These are phyloP conservation scores for Fusarium citri DNA, from an alignment of 2,329 filamentous ascomycete species.

Conservation along the genomic window DNA sequence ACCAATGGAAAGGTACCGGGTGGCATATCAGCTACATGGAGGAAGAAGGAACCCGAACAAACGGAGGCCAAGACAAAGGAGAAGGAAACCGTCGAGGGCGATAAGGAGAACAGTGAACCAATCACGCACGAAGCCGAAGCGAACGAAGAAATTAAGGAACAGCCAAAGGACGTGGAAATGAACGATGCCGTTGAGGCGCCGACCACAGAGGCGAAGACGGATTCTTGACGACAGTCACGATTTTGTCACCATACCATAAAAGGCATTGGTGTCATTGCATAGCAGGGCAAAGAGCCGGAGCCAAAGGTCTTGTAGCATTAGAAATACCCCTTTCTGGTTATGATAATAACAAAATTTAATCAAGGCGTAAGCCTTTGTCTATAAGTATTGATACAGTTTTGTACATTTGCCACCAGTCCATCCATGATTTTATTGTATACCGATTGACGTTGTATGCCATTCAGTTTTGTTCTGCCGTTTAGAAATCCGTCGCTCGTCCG, in stretches of 20 bases:
- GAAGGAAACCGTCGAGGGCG: slow-evolving; percentile 51
- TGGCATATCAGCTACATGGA: slow-evolving; percentile 52
- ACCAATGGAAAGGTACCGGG: slow-evolving; percentile 41
- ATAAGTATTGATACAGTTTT: slow-evolving; percentile 36
- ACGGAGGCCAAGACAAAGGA: slow-evolving; percentile 45
- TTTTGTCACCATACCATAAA: slow-evolving; percentile 28
- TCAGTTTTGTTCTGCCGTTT: neutral
- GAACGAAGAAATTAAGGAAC: slow-evolving; percentile 9
- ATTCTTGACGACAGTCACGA: slow-evolving; percentile 29
- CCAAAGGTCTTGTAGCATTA: slow-evolving; percentile 43
- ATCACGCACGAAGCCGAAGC: slow-evolving; percentile 23
- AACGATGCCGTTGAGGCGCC: slow-evolving; percentile 36
- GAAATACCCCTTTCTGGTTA: slow-evolving; percentile 45
- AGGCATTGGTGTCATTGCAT: slow-evolving; percentile 44
- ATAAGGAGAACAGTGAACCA: slow-evolving; percentile 61
- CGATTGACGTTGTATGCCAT: no score
- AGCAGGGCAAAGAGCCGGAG: slow-evolving; percentile 18
- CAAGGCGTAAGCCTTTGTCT: slow-evolving; percentile 24
- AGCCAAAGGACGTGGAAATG: slow-evolving; percentile 51
- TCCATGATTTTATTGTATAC: neutral
- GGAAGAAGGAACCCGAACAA: slow-evolving; percentile 47
- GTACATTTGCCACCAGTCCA: slow-evolving; percentile 1
- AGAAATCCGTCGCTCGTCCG: slow-evolving; percentile 93
- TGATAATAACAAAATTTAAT: slow-evolving; percentile 37
- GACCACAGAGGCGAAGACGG: slow-evolving; percentile 29